These are phyloP conservation scores for Aegilops umbellulata DNA, from an alignment of 176 grass and related monocot genomes.

Conservation along the genomic window DNA sequence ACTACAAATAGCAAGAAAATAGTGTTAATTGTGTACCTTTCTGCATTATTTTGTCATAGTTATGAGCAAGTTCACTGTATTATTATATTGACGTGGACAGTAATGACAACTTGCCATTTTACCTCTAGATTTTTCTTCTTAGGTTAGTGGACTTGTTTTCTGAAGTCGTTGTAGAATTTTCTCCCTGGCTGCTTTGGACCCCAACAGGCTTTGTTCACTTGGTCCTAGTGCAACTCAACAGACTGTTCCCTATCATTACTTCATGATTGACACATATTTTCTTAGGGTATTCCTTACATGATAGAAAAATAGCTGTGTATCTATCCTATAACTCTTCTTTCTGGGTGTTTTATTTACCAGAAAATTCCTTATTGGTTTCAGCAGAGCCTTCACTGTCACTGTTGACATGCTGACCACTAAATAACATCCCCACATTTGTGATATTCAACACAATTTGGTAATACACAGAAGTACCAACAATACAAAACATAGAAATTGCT, in stretches of 20 bases:
- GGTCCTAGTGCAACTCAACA: neutral
- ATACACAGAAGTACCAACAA: neutral
- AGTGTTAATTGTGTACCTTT: neutral
- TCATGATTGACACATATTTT: neutral
- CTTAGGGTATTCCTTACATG: neutral
- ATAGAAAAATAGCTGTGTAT: neutral
- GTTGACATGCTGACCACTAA: slow-evolving; percentile 8
- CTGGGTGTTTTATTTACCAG: neutral
- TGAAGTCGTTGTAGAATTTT: neutral
- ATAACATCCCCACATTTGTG: neutral
- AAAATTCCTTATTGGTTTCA: neutral
- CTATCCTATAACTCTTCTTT: neutral
- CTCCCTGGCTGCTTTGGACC: neutral
- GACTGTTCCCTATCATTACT: neutral
- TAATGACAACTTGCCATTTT: neutral
- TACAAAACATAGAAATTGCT: neutral
- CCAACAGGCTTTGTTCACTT: neutral
- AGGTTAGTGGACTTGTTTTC: neutral
- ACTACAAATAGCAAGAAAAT: neutral
- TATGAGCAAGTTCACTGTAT: neutral
- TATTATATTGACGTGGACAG: neutral
- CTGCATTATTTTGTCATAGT: neutral
- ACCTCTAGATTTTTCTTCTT: slow-evolving; percentile 2
- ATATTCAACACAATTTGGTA: neutral
- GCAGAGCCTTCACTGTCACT: neutral